Conservation (phyloP, 169 alveolate genomes). For the Cryptosporidium canis region DNA sequence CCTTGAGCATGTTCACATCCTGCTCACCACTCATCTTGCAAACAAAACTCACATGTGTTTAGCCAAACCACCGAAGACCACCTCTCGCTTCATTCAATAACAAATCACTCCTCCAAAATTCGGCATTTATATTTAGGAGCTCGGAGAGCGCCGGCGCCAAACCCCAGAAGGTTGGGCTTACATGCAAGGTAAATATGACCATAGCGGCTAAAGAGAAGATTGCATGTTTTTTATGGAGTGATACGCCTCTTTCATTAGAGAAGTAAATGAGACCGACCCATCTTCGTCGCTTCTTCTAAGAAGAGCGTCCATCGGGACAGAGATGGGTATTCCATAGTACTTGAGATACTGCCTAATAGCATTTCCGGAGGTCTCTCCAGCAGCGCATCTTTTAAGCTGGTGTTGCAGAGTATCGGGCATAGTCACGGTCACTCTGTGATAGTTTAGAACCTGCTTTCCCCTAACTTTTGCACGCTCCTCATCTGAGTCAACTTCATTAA, state of each 20-base stretch:
- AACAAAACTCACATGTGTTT: background rate
- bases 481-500: conserved; percentile 1
- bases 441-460: background rate
- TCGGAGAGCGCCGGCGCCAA: background rate
- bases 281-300: conserved; percentile 69
- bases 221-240: conserved; percentile 49
- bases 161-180: background rate
- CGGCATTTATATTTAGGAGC: background rate
- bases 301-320: conserved; percentile 21
- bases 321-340: conserved; percentile 35
- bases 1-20: background rate
- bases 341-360: conserved; percentile 44
- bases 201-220: background rate
- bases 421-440: conserved; percentile 21
- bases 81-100: background rate
- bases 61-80: background rate
- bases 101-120: background rate
- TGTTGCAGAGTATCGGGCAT: conserved; percentile 31
- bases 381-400: conserved; percentile 47
- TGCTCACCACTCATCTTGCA: background rate
- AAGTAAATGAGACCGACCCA: conserved; percentile 65
- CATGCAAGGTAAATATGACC: background rate
- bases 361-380: conserved; percentile 50
- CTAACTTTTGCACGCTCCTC: background rate
- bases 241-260: conserved; percentile 56